A percentile compares a stretch with the other conserved stretches of the same genome.
phyloP scores from a whole-genome alignment of 2,329 filamentous ascomycete species.

The Monosporascus sp. region DNA sequence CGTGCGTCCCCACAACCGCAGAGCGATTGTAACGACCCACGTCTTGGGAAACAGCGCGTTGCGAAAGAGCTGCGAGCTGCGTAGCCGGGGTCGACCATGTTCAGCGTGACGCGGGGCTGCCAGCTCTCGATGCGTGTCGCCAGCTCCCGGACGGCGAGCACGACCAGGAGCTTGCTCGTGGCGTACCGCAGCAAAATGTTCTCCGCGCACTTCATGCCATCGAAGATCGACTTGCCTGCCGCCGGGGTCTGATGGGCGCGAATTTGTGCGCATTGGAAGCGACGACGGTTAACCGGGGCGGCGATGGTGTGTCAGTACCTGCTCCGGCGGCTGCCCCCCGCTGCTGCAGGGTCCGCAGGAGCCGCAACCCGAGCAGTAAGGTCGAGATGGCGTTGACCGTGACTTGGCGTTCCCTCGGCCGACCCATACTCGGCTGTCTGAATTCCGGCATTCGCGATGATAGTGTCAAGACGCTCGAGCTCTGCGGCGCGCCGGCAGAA shows the following conservation, averaged over 20 bases:
- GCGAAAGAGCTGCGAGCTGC: neutral
- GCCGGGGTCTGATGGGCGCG: neutral
- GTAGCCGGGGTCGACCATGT: neutral
- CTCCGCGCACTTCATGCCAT: neutral
- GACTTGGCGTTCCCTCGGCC: neutral
- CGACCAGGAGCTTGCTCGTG: neutral
- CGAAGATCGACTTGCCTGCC: neutral
- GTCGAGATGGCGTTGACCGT: neutral
- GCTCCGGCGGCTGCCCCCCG: neutral
- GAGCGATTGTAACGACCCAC: neutral
- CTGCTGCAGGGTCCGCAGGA: neutral
- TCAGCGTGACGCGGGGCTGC: neutral
- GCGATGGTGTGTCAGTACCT: neutral
- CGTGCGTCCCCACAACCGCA: neutral
- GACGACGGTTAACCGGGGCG: neutral
- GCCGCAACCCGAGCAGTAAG: neutral
- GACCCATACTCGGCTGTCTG: neutral
- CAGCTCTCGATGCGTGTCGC: neutral
- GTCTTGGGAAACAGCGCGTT: neutral
- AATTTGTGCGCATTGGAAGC: neutral
- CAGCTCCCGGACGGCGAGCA: neutral
- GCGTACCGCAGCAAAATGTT: neutral
- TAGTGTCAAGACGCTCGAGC: conserved; percentile 26
- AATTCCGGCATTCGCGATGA: conserved; percentile 13
- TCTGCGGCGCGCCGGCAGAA: conserved; percentile 19